These are phyloP conservation scores for Chimonanthus salicifolius DNA, from an alignment of 164 flowering plant species.

Conservation along the genomic window DNA sequence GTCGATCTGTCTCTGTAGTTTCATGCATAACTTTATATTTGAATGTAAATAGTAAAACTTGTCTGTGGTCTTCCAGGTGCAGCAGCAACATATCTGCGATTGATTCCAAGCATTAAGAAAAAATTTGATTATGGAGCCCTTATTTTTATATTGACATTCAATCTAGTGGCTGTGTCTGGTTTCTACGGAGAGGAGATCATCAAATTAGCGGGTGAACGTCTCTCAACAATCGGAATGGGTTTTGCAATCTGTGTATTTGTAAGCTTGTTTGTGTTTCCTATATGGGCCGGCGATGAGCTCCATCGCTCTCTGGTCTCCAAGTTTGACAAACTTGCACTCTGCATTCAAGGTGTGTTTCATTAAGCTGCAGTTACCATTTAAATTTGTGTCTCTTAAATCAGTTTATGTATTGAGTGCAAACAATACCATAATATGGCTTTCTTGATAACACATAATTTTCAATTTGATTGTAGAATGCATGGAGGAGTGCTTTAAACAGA, in stretches of 20 bases:
- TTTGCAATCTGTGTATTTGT: conserved; percentile 48
- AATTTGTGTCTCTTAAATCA: not conserved
- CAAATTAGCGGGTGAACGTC: conserved; percentile 49
- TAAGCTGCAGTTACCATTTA: not conserved
- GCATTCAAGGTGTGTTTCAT: conserved; percentile 45
- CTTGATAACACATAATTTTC: too few species aligned
- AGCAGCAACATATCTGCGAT: conserved; percentile 43
- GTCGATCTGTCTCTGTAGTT: not conserved
- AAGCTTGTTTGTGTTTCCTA: conserved; percentile 57
- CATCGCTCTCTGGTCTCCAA: conserved; percentile 48
- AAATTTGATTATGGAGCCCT: conserved; percentile 69
- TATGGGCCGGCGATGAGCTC: conserved; percentile 76
- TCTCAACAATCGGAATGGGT: conserved; percentile 58
- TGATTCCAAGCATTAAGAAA: conserved; percentile 52
- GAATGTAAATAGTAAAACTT: not conserved
- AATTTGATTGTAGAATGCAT: conserved; percentile 13
- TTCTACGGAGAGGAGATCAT: conserved; percentile 39
- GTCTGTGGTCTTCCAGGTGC: conserved; percentile 36
- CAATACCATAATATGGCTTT: too few species aligned
- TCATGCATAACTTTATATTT: not conserved
- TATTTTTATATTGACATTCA: conserved; percentile 80
- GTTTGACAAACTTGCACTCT: conserved; percentile 41
- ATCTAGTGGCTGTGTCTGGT: conserved; percentile 67
- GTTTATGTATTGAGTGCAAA: too few species aligned
- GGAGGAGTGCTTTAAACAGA: conserved; percentile 39